A percentile compares a stretch with the other conserved stretches of the same genome.
phyloP scores from a whole-genome alignment of 495 filamentous ascomycete species.

The Penicillium crystallinum region DNA sequence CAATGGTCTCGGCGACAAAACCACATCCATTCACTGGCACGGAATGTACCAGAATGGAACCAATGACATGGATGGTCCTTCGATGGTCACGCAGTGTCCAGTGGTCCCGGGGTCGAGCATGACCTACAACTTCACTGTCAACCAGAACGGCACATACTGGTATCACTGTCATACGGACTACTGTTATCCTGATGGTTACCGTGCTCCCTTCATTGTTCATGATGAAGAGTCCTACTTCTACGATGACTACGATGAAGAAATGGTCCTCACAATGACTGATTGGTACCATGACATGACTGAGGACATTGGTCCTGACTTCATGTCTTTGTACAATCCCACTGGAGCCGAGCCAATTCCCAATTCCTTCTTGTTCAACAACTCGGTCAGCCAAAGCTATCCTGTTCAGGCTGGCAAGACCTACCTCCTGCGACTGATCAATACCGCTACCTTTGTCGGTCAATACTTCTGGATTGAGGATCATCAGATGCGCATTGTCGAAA shows the following conservation, averaged over 20 bases:
- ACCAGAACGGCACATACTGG: constrained; percentile 77
- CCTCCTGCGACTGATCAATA: constrained; percentile 70
- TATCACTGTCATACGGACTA: constrained; percentile 68
- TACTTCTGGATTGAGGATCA: constrained; percentile 78
- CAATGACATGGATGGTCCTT: constrained; percentile 69
- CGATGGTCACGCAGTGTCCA: constrained; percentile 62
- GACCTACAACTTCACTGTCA: constrained; percentile 74
- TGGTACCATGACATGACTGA: constrained; percentile 53
- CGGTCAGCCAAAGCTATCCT: constrained; percentile 48
- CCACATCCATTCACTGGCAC: constrained; percentile 72
- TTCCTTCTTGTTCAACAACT: constrained; percentile 54
- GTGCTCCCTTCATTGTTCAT: constrained; percentile 66
- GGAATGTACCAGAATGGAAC: constrained; percentile 69
- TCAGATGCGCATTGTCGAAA: constrained; percentile 53
- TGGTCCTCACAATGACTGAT: constrained; percentile 46
- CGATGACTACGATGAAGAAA: constrained; percentile 61
- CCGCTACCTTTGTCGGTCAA: constrained; percentile 66
- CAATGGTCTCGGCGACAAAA: constrained; percentile 68
- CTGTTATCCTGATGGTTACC: constrained; percentile 72
- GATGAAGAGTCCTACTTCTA: constrained; percentile 58
- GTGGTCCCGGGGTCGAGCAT: constrained; percentile 59
- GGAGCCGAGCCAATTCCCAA: constrained; percentile 52
- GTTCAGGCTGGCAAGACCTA: constrained; percentile 75
- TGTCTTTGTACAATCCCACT: constrained; percentile 45
- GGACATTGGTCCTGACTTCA: constrained; percentile 38